Evolutionary conservation across 108 stramenopile species (phyloP).

Genomic region (Epipyxis sp.): DNA sequence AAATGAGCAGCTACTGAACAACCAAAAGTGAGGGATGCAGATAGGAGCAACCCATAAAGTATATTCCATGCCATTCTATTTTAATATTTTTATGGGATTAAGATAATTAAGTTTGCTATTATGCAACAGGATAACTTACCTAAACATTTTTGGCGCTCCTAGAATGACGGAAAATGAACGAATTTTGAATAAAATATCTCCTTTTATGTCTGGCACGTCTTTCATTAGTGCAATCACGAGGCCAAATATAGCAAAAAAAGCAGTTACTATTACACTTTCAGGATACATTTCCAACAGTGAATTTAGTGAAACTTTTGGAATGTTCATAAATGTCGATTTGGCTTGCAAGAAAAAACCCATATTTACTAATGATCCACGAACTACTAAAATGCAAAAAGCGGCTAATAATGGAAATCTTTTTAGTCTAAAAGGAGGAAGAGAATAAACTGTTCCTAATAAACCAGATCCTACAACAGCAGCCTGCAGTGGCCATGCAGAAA

Average conservation of each 20-base stretch:
- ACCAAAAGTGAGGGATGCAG: not conserved
- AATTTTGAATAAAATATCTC: constrained; percentile 40
- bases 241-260: constrained; percentile 51
- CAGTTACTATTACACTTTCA: constrained; percentile 23
- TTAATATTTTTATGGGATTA: not conserved
- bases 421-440: constrained; percentile 72
- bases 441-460: constrained; percentile 81
- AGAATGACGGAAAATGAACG: constrained; percentile 38
- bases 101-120: not conserved
- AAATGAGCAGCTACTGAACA: not conserved
- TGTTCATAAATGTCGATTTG: constrained; percentile 50
- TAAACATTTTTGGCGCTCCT: constrained; percentile 23
- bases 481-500: constrained; percentile 69
- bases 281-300: constrained; percentile 29
- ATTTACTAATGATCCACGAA: constrained; percentile 85
- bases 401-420: constrained; percentile 90
- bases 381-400: constrained; percentile 85
- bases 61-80: not conserved
- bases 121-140: not conserved
- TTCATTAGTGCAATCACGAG: constrained; percentile 56
- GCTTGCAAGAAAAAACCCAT: constrained; percentile 71
- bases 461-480: constrained; percentile 76
- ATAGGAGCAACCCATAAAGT: not conserved
- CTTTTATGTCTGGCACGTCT: constrained; percentile 52
- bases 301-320: not conserved